Conservation (phyloP, 2,329 filamentous ascomycete genomes). For the Diplodia scrobiculata region DNA sequence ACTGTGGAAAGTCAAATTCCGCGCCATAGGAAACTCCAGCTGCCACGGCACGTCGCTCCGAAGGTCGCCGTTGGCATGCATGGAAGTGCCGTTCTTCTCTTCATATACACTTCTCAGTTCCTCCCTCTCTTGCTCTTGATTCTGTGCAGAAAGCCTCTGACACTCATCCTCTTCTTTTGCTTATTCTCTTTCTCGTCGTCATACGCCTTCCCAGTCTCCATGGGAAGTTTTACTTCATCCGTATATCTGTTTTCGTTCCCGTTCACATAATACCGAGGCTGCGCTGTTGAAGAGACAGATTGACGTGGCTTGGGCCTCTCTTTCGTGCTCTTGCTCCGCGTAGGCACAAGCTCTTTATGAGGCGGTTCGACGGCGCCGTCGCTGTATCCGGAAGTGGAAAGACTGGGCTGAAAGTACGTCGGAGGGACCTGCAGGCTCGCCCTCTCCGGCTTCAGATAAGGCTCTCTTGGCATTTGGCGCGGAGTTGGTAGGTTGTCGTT, state of each 20-base stretch:
- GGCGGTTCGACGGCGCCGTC: neutral
- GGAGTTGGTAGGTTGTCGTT: slow-evolving; percentile 12
- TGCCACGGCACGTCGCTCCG: too few relatives aligned
- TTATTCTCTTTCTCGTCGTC: slow-evolving; percentile 16
- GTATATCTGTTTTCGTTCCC: slow-evolving; percentile 32
- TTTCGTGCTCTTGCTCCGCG: slow-evolving; percentile 30
- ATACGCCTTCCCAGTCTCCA: slow-evolving; percentile 33
- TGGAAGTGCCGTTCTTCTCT: neutral
- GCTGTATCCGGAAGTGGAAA: neutral
- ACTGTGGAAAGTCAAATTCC: neutral
- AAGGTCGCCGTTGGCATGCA: neutral
- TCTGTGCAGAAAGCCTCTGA: slow-evolving; percentile 25
- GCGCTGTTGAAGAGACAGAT: slow-evolving; percentile 38
- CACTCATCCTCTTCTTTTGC: slow-evolving; percentile 24
- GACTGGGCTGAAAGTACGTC: neutral
- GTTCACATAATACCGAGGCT: slow-evolving; percentile 37
- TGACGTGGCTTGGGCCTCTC: slow-evolving; percentile 36
- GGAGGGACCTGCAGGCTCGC: slow-evolving; percentile 4
- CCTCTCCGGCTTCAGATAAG: neutral
- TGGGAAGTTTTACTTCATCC: slow-evolving; percentile 33
- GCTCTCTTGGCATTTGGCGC: neutral
- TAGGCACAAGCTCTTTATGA: slow-evolving; percentile 31
- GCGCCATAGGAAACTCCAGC: neutral
- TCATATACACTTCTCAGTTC: neutral
- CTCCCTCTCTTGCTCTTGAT: slow-evolving; percentile 18